phyloP scores from a whole-genome alignment of 257 asterid species.

The Rubia yunnanensis region DNA sequence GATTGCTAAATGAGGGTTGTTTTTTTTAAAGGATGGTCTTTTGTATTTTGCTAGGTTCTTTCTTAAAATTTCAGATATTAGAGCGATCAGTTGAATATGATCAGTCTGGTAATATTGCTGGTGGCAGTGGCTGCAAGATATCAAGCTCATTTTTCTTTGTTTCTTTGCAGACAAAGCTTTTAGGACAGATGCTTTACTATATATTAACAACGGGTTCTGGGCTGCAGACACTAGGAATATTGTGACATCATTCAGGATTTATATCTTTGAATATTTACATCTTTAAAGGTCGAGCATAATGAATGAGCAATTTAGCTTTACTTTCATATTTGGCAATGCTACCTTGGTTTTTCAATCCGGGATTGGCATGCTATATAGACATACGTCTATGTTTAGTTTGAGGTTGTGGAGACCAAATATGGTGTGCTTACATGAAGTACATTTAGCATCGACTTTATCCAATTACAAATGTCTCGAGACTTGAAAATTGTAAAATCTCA shows the following conservation, averaged over 20 bases:
- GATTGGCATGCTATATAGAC: background rate
- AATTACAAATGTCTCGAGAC: too few species aligned
- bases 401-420: background rate
- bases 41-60: too few species aligned
- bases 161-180: constrained; percentile 64
- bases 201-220: constrained; percentile 93
- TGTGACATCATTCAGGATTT: constrained; percentile 89
- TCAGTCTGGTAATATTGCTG: background rate
- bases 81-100: too few species aligned
- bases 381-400: background rate
- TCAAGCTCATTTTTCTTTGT: constrained; percentile 1
- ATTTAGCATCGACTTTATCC: too few species aligned
- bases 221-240: constrained; percentile 91
- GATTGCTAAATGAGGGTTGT: too few species aligned
- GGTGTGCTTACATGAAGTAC: too few species aligned
- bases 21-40: too few species aligned
- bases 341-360: constrained; percentile 1
- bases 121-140: background rate
- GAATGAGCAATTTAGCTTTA: constrained; percentile 8
- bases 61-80: too few species aligned
- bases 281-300: background rate
- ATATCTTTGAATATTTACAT: background rate
- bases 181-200: constrained; percentile 95
- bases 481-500: too few species aligned
- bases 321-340: background rate